A percentile compares a stretch with the other conserved stretches of the same genome.
Evolutionary conservation across 495 filamentous ascomycete species (phyloP).

Genomic region (Tuber umbilicatum): DNA sequence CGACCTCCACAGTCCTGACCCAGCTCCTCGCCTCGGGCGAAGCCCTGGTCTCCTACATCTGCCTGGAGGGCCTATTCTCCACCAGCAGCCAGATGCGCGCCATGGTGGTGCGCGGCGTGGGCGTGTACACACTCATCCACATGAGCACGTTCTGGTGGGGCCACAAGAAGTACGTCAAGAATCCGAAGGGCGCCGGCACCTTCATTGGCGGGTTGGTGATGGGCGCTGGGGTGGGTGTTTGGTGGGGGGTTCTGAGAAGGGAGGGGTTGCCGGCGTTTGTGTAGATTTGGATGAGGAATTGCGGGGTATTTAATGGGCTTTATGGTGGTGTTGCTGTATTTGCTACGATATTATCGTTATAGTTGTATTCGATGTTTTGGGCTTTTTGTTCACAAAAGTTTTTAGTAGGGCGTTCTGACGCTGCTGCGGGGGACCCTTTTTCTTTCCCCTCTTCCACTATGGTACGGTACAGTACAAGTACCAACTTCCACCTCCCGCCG

Average conservation of each 20-base stretch:
- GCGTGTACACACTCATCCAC: conserved; percentile 31
- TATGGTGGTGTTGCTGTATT: not conserved
- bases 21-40: conserved; percentile 31
- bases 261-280: not conserved
- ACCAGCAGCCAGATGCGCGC: conserved; percentile 14
- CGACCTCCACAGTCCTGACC: conserved; percentile 23
- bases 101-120: conserved; percentile 27
- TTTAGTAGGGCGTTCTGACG: not conserved
- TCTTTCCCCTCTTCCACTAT: not conserved
- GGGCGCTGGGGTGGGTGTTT: conserved; percentile 26
- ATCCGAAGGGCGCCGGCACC: conserved; percentile 25
- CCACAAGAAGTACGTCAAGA: conserved; percentile 22
- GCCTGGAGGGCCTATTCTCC: conserved; percentile 28
- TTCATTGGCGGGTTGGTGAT: conserved; percentile 19
- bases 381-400: not conserved
- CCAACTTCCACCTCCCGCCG: not conserved
- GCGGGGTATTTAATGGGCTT: not conserved
- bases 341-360: not conserved
- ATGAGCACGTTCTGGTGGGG: conserved; percentile 37
- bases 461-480: no score
- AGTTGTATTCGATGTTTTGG: not conserved
- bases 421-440: not conserved
- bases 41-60: conserved; percentile 30
- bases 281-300: not conserved
- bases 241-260: conserved; percentile 28